Conservation (phyloP, 2,329 filamentous ascomycete genomes). For the Apiospora arundinis region DNA sequence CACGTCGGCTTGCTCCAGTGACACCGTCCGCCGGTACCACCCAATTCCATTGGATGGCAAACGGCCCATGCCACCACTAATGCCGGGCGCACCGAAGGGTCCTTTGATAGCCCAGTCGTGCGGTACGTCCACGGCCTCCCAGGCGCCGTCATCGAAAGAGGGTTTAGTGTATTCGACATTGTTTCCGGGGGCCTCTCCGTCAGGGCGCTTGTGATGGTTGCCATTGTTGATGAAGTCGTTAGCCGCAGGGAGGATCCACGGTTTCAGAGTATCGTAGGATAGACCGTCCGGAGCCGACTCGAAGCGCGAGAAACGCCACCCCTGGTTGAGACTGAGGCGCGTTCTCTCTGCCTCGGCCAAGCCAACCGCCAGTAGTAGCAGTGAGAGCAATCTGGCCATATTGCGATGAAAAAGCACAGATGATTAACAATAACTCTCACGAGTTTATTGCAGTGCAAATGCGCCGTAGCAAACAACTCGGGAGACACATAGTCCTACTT, state of each 20-base stretch:
- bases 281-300: conserved; percentile 42
- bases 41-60: conserved; percentile 59
- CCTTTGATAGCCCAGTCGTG: conserved; percentile 54
- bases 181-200: conserved; percentile 32
- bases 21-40: conserved; percentile 54
- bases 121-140: conserved; percentile 47
- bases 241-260: conserved; percentile 41
- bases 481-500: neutral
- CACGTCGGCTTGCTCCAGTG: conserved; percentile 27
- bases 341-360: conserved; percentile 32
- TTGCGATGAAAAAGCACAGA: neutral
- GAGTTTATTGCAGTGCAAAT: neutral
- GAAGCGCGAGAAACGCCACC: conserved; percentile 45
- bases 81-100: conserved; percentile 43
- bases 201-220: conserved; percentile 33
- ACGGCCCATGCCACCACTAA: conserved; percentile 48
- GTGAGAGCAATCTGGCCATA: conserved; percentile 10
- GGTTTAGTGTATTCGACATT: conserved; percentile 38
- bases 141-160: conserved; percentile 38
- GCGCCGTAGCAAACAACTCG: neutral
- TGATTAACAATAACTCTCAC: neutral
- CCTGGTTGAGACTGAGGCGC: conserved; percentile 41
- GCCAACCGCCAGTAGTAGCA: neutral
- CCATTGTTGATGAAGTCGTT: conserved; percentile 40
- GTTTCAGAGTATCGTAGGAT: conserved; percentile 40